Conservation (phyloP, 2,329 filamentous ascomycete genomes). For the Ceratocystis alfenasii region DNA sequence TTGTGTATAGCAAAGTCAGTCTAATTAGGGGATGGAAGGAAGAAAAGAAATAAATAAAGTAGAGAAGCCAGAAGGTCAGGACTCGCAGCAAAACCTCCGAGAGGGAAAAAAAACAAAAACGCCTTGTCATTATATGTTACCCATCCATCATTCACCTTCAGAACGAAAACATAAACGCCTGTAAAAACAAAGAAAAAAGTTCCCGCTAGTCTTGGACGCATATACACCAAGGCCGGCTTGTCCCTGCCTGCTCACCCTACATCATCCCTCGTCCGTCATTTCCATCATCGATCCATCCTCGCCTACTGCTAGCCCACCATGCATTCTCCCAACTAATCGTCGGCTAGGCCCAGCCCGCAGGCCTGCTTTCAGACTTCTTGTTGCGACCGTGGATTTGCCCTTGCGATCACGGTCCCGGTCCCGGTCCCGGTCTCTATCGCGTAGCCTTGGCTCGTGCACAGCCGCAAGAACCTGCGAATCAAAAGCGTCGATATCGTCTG, state of each 20-base stretch:
- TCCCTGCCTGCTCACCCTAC: not conserved
- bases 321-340: conserved; percentile 29
- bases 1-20: no score
- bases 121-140: not conserved
- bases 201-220: no score
- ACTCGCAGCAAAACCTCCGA: not conserved
- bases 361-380: not conserved
- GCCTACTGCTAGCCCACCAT: conserved; percentile 27
- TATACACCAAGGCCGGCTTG: no score
- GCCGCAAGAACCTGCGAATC: conserved; percentile 40
- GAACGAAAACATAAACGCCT: not conserved
- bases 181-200: not conserved
- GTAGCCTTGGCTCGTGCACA: conserved; percentile 1
- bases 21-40: no score
- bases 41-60: not conserved
- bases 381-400: conserved; percentile 32
- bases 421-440: not conserved
- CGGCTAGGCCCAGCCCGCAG: conserved; percentile 23
- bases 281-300: conserved; percentile 42
- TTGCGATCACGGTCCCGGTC: conserved; percentile 33
- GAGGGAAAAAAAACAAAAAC: conserved; percentile 11
- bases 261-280: conserved; percentile 42
- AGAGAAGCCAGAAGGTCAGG: not conserved
- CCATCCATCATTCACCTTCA: no score
- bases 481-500: conserved; percentile 38